Evolutionary conservation across 441 rosid genomes (phyloP), one percentile per base, ranked within the genome.

Genomic region (Melastoma candidum): DNA sequence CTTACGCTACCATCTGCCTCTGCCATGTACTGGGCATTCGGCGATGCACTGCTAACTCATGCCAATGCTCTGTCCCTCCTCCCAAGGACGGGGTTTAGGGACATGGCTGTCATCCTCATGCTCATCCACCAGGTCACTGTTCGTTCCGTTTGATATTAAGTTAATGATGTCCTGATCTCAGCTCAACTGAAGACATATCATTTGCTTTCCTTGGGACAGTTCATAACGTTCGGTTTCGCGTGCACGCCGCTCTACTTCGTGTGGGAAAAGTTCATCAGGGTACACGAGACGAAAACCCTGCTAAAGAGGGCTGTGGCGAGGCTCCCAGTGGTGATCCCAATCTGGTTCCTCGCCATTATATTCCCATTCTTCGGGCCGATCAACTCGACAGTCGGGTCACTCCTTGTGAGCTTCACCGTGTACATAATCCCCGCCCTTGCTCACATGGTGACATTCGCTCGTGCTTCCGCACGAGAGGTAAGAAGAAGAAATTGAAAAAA

Each of bases 281-380:
- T 77, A 13, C 90, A 83, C 26, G 71, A 76, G 58, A 71, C 84
- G 0, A 80, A 80, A 71, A 80, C 85, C 59, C 12, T 74, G 64
- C 51, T 80, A 55, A 76, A 80, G 70, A 72, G 72, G 60, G 90
- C 90, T 46, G 39, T 83, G 77, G 58, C 81, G 48, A 77, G 90
- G 52, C 74, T 83, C 50, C 90, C 90, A 0, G 90, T 80, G 43
- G 90, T 83, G 45, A 63, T 83, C 53, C 90, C 90, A 6, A 83
- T 83, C 12, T 83, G 90, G 90, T 83, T 83, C 64, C 64, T 83
- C 39, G 86, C 90, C 14, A 78, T 83, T 43, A 68, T 80, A 44
- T 80, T 83, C 68, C 90, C 90, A 1, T 83, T 83, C 77, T 83
- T 83, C 47, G 90, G 90, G 32, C 90, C 90, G 26, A 83, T 83